A percentile compares a stretch with the other conserved stretches of the same genome.
Conservation (phyloP, 805 yeast genomes). For the Yamadazyma tumulicola region DNA sequence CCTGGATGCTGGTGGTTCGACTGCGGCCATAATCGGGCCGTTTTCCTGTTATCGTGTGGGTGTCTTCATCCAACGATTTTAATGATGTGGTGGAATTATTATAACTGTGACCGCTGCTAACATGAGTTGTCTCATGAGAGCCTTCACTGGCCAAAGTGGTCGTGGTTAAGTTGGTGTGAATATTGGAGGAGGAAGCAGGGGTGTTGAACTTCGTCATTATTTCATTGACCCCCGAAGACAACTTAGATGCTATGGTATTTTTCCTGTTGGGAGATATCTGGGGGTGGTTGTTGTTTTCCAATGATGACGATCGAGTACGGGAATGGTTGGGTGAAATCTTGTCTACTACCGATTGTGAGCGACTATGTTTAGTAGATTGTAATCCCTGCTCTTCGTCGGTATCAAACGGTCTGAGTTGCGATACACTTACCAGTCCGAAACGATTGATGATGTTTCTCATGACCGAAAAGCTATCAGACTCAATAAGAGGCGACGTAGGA, state of each 20-base stretch:
- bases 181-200: conserved; percentile 3
- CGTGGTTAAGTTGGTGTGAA: no score
- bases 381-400: conserved; percentile 11
- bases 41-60: conserved; percentile 9
- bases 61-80: conserved; percentile 27
- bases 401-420: conserved; percentile 17
- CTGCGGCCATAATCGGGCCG: conserved; percentile 26
- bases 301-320: conserved; percentile 37
- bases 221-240: conserved; percentile 39
- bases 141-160: neutral
- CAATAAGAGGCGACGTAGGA: conserved; percentile 12
- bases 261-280: conserved; percentile 19
- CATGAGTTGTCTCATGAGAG: neutral
- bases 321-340: conserved; percentile 33
- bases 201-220: conserved; percentile 38
- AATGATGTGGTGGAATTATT: conserved; percentile 29
- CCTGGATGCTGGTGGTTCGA: conserved; percentile 37
- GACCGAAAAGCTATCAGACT: conserved; percentile 20
- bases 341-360: conserved; percentile 24
- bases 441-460: conserved; percentile 35
- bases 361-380: conserved; percentile 9
- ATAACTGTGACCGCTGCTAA: neutral
- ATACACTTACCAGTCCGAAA: conserved; percentile 29
- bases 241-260: conserved; percentile 34
- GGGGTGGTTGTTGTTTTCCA: conserved; percentile 7